Evolutionary conservation across 495 filamentous ascomycete genomes (phyloP), one percentile per base, ranked within the genome.

Genomic region (Letharia lupina): DNA sequence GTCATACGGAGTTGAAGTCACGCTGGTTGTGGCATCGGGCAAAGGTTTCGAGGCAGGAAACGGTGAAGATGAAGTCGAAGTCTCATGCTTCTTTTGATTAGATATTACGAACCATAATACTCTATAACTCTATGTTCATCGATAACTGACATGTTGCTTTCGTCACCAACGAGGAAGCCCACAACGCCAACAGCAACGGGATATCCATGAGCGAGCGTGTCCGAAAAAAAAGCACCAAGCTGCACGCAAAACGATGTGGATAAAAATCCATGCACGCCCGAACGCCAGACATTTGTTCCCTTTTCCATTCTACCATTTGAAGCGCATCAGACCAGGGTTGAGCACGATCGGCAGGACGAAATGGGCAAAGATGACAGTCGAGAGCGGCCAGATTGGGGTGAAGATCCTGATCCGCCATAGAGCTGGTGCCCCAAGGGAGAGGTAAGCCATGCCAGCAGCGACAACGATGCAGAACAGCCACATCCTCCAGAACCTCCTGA

Each of bases 301-400:
- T 16, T 48, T 20, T 16, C n/a, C 45, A 20, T 61, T 52, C 39
- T 77, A 87, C 81, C 81, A 88, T 33, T 84, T 86, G 70, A 87
- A 87, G 70, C 84, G 78, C 86, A 89, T 88, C 73, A 89, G 71
- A 35, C 82, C 81, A 18, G 86, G 86, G 62, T 89, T 89, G 50
- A 89, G 73, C 61, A 77, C 79, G 59, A 89, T 79, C 7, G 85
- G 86, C 50, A 88, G 70, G 47, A 86, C 70, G 71, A 86, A 82
- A 69, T 89, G 86, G 20, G 75, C 74, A 37, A 79, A 73, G 18
- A 86, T 73, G n/a, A 85, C 73, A 28, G 76, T 79, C 28, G 73
- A 74, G 28, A 88, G 71, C 33, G 86, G 86, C 73, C 78, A 86
- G 64, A 88, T 83, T 35, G 86, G 80, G 33, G 81, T 79, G 63